phyloP scores from a whole-genome alignment of 495 filamentous ascomycete species.

The Durotheca rogersii region DNA sequence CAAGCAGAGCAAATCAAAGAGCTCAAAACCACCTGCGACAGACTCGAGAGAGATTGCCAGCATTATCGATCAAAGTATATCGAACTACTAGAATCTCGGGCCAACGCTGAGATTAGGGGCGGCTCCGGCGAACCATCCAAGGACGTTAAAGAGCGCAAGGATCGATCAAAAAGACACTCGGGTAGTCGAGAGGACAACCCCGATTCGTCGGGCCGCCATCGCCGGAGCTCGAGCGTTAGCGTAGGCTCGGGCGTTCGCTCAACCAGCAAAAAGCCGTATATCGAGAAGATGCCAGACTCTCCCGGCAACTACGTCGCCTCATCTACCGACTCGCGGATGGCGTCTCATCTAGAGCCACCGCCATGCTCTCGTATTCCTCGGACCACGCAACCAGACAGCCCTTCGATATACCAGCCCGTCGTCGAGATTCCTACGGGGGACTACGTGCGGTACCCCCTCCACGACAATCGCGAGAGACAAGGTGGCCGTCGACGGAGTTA shows the following conservation, averaged over 20 bases:
- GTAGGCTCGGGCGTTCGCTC: conserved; percentile 14
- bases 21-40: conserved; percentile 5
- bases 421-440: conserved; percentile 5
- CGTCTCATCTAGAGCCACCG: conserved; percentile 6
- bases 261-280: conserved; percentile 30
- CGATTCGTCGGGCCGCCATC: conserved; percentile 14
- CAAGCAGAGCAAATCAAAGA: conserved; percentile 13
- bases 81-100: conserved; percentile 11
- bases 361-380: conserved; percentile 10
- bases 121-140: conserved; percentile 28
- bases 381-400: background rate
- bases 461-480: conserved; percentile 6
- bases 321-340: background rate
- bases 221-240: conserved; percentile 24
- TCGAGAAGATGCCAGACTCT: conserved; percentile 31
- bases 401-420: background rate
- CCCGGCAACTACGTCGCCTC: conserved; percentile 16
- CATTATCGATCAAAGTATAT: conserved; percentile 18
- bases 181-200: conserved; percentile 14
- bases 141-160: conserved; percentile 18
- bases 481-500: conserved; percentile 12
- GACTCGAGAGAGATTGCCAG: conserved; percentile 15
- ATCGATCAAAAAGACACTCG: conserved; percentile 21
- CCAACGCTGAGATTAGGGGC: conserved; percentile 19
- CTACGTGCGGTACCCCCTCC: conserved; percentile 22